These are phyloP conservation scores for Schwanniomyces polymorphus DNA, from an alignment of 805 yeast species.

Conservation along the genomic window DNA sequence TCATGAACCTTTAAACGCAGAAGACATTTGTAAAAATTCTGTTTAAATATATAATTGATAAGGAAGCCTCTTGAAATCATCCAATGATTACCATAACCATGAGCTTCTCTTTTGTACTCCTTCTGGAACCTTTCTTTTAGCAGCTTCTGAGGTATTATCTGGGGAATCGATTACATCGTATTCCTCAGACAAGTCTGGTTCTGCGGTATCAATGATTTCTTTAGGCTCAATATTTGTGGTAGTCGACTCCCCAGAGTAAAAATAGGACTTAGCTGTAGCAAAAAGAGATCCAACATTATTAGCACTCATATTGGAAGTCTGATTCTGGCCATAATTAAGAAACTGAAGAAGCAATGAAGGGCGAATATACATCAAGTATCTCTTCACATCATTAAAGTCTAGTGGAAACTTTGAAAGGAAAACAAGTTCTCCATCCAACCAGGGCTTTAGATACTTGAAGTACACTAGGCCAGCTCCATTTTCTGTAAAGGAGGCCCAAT, in stretches of 20 bases:
- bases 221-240: not conserved
- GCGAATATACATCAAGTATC: not conserved
- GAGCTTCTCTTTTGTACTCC: conserved; percentile 10
- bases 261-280: not conserved
- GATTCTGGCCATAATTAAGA: not conserved
- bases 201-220: not conserved
- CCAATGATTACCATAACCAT: conserved; percentile 20
- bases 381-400: not conserved
- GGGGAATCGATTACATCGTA: conserved; percentile 45
- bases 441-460: conserved; percentile 25
- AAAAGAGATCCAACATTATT: not conserved
- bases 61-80: not conserved
- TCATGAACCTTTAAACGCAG: not conserved
- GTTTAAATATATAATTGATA: not conserved
- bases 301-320: not conserved
- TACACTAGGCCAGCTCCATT: conserved; percentile 35
- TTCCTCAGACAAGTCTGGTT: conserved; percentile 23
- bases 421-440: conserved; percentile 21
- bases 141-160: not conserved
- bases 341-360: conserved; percentile 1
- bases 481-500: conserved; percentile 26
- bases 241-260: not conserved
- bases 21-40: not conserved
- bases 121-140: not conserved
- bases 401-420: conserved; percentile 4